phyloP scores from a whole-genome alignment of 1,284 basidiomycete genomes.

The Chalciporus sp. region DNA sequence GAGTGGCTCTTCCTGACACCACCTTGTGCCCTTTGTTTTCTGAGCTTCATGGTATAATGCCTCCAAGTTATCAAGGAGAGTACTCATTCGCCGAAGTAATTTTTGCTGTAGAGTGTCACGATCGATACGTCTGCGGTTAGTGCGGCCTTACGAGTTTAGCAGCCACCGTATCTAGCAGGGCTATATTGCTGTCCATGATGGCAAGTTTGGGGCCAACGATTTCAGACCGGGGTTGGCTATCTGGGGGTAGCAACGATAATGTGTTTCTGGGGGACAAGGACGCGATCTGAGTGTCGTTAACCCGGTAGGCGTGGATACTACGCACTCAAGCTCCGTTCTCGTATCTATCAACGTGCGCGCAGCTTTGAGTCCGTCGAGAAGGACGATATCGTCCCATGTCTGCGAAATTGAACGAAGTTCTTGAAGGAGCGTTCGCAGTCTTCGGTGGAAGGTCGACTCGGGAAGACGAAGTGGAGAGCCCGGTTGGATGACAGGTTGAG shows the following conservation, averaged over 20 bases:
- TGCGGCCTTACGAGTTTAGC: slow-evolving; percentile 58
- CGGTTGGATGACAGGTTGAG: slow-evolving; percentile 38
- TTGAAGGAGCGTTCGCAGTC: slow-evolving; percentile 59
- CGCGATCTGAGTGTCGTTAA: neutral
- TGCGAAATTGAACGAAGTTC: slow-evolving; percentile 61
- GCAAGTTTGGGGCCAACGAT: slow-evolving; percentile 63
- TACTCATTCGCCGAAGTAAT: slow-evolving; percentile 64
- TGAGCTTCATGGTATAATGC: slow-evolving; percentile 64
- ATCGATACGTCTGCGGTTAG: neutral
- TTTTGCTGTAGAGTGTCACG: slow-evolving; percentile 51
- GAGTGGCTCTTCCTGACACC: slow-evolving; percentile 66
- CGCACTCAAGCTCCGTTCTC: slow-evolving; percentile 78
- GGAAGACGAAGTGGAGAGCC: slow-evolving; percentile 53
- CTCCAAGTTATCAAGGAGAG: slow-evolving; percentile 64
- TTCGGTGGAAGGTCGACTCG: slow-evolving; percentile 76
- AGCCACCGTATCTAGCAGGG: slow-evolving; percentile 59
- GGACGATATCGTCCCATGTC: slow-evolving; percentile 77
- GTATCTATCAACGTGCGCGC: slow-evolving; percentile 66
- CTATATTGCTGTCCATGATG: slow-evolving; percentile 66
- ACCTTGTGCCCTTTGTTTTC: slow-evolving; percentile 67
- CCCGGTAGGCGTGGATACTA: slow-evolving; percentile 10
- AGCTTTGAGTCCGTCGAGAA: slow-evolving; percentile 72
- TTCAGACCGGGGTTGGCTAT: slow-evolving; percentile 54
- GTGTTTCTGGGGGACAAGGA: slow-evolving; percentile 51
- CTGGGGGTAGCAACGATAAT: slow-evolving; percentile 52